Evolutionary conservation across 2,329 filamentous ascomycete genomes (phyloP), one percentile per base, ranked within the genome.

Genomic region (Bipolaris victoriae): DNA sequence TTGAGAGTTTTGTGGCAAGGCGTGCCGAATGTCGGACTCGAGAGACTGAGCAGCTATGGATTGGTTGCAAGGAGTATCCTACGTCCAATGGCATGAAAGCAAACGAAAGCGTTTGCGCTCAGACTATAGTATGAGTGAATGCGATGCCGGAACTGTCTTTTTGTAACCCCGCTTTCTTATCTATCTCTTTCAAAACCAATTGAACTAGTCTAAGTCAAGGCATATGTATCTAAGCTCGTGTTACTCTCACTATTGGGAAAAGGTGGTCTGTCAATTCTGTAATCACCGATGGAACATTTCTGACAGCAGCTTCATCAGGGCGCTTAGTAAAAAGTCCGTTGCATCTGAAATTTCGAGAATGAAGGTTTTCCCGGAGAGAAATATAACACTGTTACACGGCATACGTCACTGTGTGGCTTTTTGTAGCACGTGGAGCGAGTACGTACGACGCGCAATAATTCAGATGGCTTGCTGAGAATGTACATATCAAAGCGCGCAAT

Each of bases 391-490:
- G 50, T 57, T 20, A 43, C 55, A 40, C 45, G 26, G 46, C 1
- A 26, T 44, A 54, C 45, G 50, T 49, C 45, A 45, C 39, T 40
- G 44, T 35, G 39, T 40, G 41, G 37, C 47, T 44, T 50, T 44
- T 50, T 44, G 13, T n/a, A 13, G 18, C 39, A 37, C 26, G 49
- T 15, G n/a, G 31, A 31, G 33, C n/a, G 13, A 16, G 13, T 1
- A 13, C 24, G 16, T 20, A 46, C 24, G 20, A 7, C 20, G n/a
- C 13, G 20, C 40, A 1, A n/a, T 7, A 6, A 7, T 11, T 26
- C 26, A n/a, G 2, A 3, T 43, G 40, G n/a, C 11, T 43, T 13
- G 40, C n/a, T 43, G 40, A 1, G 7, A 11, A 43, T 26, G 24
- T n/a, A 24, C n/a, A 5, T 43, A 43, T 13, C 7, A 6, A 13